phyloP scores from a whole-genome alignment of 208 protist genomes.

The Acanthamoeba healyi region DNA sequence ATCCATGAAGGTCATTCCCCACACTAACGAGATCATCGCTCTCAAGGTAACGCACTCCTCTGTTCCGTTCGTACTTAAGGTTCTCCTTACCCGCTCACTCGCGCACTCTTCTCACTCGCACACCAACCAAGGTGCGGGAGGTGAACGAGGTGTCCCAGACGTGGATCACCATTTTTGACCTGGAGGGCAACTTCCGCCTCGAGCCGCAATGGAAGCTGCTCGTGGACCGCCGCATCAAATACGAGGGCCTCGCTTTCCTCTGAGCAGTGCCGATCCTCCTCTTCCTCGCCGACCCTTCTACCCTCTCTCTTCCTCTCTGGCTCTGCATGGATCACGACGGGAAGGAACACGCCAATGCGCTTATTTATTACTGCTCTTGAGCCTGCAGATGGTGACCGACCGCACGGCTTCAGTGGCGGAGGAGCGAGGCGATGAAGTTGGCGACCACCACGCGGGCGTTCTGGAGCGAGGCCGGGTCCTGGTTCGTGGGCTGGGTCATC shows the following conservation, averaged over 20 bases:
- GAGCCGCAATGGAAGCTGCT: slow-evolving; percentile 68
- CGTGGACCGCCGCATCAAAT: slow-evolving; percentile 49
- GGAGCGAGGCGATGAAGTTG: slow-evolving; percentile 54
- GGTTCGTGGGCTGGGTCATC: slow-evolving; percentile 46
- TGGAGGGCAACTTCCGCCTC: slow-evolving; percentile 67
- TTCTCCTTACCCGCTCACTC: no score
- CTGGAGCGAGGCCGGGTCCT: slow-evolving; percentile 21
- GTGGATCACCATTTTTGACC: slow-evolving; percentile 72
- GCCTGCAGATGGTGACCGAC: no score
- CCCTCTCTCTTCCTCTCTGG: neutral
- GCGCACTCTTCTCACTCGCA: neutral
- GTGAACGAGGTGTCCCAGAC: slow-evolving; percentile 49
- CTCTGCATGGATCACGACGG: neutral
- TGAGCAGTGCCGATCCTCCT: neutral
- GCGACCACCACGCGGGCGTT: slow-evolving; percentile 1
- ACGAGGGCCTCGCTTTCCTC: slow-evolving; percentile 65
- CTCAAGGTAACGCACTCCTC: slow-evolving; percentile 23
- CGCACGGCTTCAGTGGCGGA: no score
- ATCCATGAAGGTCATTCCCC: slow-evolving; percentile 65
- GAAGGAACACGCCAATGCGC: no score
- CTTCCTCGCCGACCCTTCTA: no score
- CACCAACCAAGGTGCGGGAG: slow-evolving; percentile 24
- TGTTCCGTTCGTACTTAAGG: no score
- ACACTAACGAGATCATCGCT: slow-evolving; percentile 73
- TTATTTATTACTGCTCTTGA: neutral